These are phyloP conservation scores for Microstroma glucosiphilum DNA, from an alignment of 1,284 basidiomycete species.

Conservation along the genomic window DNA sequence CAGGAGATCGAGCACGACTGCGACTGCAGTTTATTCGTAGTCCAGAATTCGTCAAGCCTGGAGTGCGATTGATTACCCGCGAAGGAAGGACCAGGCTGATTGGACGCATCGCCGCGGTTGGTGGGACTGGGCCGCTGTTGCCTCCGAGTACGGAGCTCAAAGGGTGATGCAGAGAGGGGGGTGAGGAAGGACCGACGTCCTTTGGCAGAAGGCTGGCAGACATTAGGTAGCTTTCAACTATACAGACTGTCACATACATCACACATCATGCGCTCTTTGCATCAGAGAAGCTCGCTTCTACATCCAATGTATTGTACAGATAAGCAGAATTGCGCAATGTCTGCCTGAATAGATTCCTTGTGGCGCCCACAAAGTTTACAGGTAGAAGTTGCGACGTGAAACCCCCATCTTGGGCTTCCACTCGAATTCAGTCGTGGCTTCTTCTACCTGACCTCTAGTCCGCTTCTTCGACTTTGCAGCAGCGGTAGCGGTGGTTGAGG, in stretches of 20 bases:
- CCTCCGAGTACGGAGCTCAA: background rate
- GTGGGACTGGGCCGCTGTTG: conserved; percentile 24
- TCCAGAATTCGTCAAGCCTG: conserved; percentile 44
- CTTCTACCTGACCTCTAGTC: conserved; percentile 30
- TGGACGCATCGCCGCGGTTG: conserved; percentile 38
- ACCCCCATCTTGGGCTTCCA: conserved; percentile 38
- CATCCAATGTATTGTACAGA: too few relatives aligned
- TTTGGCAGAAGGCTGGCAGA: too few relatives aligned
- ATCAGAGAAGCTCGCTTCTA: too few relatives aligned
- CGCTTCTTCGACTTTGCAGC: conserved; percentile 5
- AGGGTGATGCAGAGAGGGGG: too few relatives aligned
- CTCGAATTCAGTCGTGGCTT: conserved; percentile 34
- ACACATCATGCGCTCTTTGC: too few relatives aligned
- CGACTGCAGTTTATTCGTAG: conserved; percentile 41
- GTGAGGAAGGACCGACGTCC: too few relatives aligned
- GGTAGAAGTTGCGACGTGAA: conserved; percentile 20
- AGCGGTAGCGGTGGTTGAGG: background rate
- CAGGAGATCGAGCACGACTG: conserved; percentile 44
- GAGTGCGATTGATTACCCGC: conserved; percentile 44
- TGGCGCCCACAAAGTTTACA: conserved; percentile 13
- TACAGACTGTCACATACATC: too few relatives aligned
- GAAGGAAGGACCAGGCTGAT: conserved; percentile 48
- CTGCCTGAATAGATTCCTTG: too few relatives aligned
- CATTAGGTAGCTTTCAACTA: too few relatives aligned
- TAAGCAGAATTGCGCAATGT: too few relatives aligned